Evolutionary conservation across 768 basidiomycete species (phyloP).

Genomic region (Boletus patriciae): DNA sequence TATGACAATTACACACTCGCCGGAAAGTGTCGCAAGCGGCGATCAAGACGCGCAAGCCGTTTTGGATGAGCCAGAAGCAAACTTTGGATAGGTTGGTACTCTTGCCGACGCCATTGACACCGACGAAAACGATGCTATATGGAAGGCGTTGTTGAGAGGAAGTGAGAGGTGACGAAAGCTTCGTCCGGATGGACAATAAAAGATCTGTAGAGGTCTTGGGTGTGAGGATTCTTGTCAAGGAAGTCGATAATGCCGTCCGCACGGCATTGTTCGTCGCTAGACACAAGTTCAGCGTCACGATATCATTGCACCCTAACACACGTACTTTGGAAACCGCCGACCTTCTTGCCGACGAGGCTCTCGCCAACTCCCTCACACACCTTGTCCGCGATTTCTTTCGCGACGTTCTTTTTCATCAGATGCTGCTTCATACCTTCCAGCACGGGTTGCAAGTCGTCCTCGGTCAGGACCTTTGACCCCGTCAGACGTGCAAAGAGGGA

Average conservation of each 20-base stretch:
- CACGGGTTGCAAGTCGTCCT: constrained; percentile 83
- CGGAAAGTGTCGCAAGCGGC: constrained; percentile 99
- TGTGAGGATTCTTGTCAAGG: constrained; percentile 90
- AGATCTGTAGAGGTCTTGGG: constrained; percentile 98
- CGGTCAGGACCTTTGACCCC: constrained; percentile 78
- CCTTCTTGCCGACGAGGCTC: constrained; percentile 84
- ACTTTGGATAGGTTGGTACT: constrained; percentile 98
- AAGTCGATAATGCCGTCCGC: constrained; percentile 75
- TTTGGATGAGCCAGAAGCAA: constrained; percentile 98
- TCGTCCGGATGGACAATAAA: constrained; percentile 87
- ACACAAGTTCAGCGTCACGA: constrained; percentile 9
- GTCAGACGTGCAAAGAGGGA: constrained; percentile 84
- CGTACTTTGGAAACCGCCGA: constrained; percentile 87
- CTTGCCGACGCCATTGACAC: constrained; percentile 98
- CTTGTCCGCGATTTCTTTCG: constrained; percentile 91
- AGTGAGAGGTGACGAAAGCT: constrained; percentile 70
- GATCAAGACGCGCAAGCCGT: constrained; percentile 88
- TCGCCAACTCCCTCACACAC: constrained; percentile 94
- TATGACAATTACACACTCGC: constrained; percentile 35
- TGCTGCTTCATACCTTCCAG: constrained; percentile 95
- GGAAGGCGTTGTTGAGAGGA: constrained; percentile 79
- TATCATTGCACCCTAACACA: not conserved
- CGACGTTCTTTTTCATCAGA: constrained; percentile 98
- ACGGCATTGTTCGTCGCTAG: constrained; percentile 85
- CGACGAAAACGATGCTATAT: constrained; percentile 94